Evolutionary conservation across 805 yeast species (phyloP).

Genomic region (Lachancea lanzarotensis): DNA sequence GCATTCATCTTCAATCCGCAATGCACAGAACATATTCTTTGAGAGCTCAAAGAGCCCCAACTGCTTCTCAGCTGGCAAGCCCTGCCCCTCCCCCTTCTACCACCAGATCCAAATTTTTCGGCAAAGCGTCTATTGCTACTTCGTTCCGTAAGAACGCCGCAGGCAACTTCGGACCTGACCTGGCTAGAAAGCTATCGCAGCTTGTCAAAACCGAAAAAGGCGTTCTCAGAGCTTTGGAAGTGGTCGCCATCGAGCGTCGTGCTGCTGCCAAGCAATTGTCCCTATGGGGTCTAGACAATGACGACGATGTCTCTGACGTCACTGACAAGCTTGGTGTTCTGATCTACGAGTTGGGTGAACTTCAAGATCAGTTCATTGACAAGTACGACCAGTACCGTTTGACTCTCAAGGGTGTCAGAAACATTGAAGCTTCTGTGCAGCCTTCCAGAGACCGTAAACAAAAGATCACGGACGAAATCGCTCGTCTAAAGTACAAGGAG

Average conservation of each 20-base stretch:
- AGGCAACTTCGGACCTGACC: constrained; percentile 90
- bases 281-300: constrained; percentile 96
- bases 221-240: constrained; percentile 88
- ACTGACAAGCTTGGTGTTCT: constrained; percentile 96
- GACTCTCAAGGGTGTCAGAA: constrained; percentile 88
- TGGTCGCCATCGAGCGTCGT: constrained; percentile 88
- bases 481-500: constrained; percentile 95
- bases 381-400: constrained; percentile 97
- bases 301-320: constrained; percentile 93
- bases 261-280: constrained; percentile 95
- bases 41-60: constrained; percentile 73
- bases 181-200: constrained; percentile 84
- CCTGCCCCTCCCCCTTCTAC: constrained; percentile 80
- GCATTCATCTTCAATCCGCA: constrained; percentile 1
- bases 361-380: constrained; percentile 97
- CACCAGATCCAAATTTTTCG: constrained; percentile 68
- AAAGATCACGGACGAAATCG: constrained; percentile 95
- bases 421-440: constrained; percentile 96
- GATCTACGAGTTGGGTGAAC: constrained; percentile 92
- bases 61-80: constrained; percentile 71
- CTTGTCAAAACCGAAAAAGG: constrained; percentile 95
- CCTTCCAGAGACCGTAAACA: constrained; percentile 98
- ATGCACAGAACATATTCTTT: constrained; percentile 85
- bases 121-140: constrained; percentile 62
- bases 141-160: constrained; percentile 77